Percentiles rank a stretch among this genome's conserved stretches.
phyloP scores from a whole-genome alignment of 2,329 filamentous ascomycete genomes.

The Stachybotrys elegans region DNA sequence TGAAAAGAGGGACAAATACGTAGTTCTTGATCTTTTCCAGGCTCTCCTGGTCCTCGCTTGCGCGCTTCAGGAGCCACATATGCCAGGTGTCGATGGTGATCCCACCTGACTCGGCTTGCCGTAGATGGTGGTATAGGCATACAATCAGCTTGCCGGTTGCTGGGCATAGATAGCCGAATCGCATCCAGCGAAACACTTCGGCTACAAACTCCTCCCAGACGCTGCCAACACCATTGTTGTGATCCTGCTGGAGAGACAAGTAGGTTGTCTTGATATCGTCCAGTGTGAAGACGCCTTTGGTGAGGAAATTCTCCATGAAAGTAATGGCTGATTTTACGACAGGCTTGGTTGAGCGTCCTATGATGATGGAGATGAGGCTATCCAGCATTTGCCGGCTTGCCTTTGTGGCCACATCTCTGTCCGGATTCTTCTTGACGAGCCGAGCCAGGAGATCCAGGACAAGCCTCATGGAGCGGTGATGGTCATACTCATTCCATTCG shows the following conservation, averaged over 20 bases:
- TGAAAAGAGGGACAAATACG: conserved; percentile 59
- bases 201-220: conserved; percentile 47
- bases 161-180: conserved; percentile 52
- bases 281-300: conserved; percentile 51
- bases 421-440: conserved; percentile 46
- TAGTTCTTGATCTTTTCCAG: conserved; percentile 62
- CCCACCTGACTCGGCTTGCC: conserved; percentile 22
- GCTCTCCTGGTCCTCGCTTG: conserved; percentile 43
- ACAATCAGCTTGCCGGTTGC: conserved; percentile 58
- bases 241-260: conserved; percentile 26
- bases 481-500: conserved; percentile 63
- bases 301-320: conserved; percentile 59
- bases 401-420: conserved; percentile 25
- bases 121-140: conserved; percentile 46
- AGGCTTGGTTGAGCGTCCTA: conserved; percentile 54
- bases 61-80: conserved; percentile 47
- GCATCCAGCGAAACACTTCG: conserved; percentile 51
- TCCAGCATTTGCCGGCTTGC: conserved; percentile 43
- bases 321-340: conserved; percentile 67
- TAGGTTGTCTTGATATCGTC: conserved; percentile 41
- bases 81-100: conserved; percentile 44
- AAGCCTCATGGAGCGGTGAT: conserved; percentile 58
- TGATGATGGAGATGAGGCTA: conserved; percentile 53
- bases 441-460: conserved; percentile 53
- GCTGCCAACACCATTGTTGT: conserved; percentile 3